phyloP scores from a whole-genome alignment of 345 rosid species.

The Hypericum perforatum region DNA sequence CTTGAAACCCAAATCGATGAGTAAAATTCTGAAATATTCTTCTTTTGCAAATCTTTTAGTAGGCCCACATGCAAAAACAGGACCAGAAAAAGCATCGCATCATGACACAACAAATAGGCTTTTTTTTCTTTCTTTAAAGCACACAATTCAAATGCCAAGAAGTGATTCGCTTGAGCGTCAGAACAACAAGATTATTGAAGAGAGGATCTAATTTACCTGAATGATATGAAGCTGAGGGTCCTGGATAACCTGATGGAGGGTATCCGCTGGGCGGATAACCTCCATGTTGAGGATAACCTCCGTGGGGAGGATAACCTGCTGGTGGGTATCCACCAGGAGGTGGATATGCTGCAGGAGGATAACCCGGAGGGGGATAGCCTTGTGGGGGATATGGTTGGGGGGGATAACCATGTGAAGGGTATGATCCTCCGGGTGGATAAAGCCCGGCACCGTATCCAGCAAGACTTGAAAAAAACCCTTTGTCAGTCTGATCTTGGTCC shows the following conservation, averaged over 20 bases:
- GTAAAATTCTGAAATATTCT: too few relatives aligned
- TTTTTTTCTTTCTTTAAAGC: too few relatives aligned
- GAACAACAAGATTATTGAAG: too few relatives aligned
- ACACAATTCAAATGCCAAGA: too few relatives aligned
- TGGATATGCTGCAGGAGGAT: conserved; percentile 36
- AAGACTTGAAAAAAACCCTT: conserved; percentile 55
- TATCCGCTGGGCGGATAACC: conserved; percentile 24
- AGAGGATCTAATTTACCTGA: conserved; percentile 16
- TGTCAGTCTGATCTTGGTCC: conserved; percentile 35
- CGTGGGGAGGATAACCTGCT: conserved; percentile 42
- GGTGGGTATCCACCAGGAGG: conserved; percentile 31
- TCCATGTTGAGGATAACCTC: conserved; percentile 34
- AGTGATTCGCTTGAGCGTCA: too few relatives aligned
- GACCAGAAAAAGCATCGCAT: too few relatives aligned
- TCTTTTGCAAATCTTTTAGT: too few relatives aligned
- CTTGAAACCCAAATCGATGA: too few relatives aligned
- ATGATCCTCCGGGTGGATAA: conserved; percentile 16
- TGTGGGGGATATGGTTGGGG: conserved; percentile 30
- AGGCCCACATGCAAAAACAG: too few relatives aligned
- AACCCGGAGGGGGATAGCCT: too few relatives aligned
- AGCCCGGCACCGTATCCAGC: conserved; percentile 55
- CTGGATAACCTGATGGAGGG: conserved; percentile 42
- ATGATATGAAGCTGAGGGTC: conserved; percentile 21
- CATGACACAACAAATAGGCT: too few relatives aligned
- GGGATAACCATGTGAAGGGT: conserved; percentile 23